Conservation (phyloP, 2,329 filamentous ascomycete species). For the Zopfia rhizophila region DNA sequence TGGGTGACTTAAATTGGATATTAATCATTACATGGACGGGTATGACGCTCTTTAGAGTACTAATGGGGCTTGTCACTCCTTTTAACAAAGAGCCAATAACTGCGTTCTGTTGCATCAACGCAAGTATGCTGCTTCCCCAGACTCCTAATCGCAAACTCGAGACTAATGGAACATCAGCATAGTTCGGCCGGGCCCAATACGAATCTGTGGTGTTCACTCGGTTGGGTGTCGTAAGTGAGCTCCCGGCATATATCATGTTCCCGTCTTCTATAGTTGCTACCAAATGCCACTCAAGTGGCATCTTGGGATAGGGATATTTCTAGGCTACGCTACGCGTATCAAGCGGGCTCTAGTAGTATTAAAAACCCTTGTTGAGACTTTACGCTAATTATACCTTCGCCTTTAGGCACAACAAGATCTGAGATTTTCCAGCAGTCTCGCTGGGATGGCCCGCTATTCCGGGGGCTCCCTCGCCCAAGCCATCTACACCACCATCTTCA, state of each 20-base stretch:
- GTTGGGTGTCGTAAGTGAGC: conserved; percentile 44
- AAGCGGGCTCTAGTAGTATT: too few relatives aligned
- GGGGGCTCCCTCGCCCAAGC: conserved; percentile 37
- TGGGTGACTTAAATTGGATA: conserved; percentile 61
- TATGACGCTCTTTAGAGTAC: conserved; percentile 61
- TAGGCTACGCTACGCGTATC: too few relatives aligned
- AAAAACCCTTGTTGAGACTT: too few relatives aligned
- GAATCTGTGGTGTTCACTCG: conserved; percentile 45
- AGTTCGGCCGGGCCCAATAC: conserved; percentile 46
- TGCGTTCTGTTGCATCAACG: conserved; percentile 58
- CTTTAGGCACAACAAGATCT: conserved; percentile 61
- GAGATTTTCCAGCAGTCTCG: conserved; percentile 55
- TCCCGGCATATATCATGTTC: too few relatives aligned
- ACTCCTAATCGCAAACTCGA: neutral
- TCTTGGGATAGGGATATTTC: too few relatives aligned
- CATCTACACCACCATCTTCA: conserved; percentile 56
- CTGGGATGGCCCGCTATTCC: conserved; percentile 37
- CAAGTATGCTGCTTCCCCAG: conserved; percentile 27
- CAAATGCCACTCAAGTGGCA: too few relatives aligned
- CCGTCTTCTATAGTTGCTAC: too few relatives aligned
- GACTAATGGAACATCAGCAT: conserved; percentile 14
- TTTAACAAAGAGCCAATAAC: conserved; percentile 59
- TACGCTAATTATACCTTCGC: too few relatives aligned
- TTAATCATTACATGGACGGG: conserved; percentile 56
- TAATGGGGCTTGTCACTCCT: conserved; percentile 58